A percentile compares a stretch with the other conserved stretches of the same genome.
Conservation (phyloP, 441 rosid genomes). For the Eruca vesicaria region DNA sequence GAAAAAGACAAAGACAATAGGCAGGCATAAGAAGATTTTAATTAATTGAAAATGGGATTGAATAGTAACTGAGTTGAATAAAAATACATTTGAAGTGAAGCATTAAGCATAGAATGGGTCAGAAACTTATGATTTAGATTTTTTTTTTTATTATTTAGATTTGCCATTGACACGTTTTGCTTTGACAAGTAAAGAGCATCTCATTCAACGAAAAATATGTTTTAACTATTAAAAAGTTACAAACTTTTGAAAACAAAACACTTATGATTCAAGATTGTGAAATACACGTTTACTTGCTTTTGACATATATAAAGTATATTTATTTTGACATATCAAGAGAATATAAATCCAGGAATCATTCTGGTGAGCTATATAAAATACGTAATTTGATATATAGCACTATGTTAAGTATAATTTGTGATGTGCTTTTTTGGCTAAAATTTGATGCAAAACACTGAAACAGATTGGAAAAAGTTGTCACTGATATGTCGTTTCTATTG, state of each 20-base stretch:
- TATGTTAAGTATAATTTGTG: not conserved
- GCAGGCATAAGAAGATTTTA: not conserved
- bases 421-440: too few species aligned
- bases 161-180: constrained; percentile 4
- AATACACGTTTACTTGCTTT: not conserved
- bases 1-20: not conserved
- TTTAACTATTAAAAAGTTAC: not conserved
- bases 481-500: not conserved
- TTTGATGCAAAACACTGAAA: too few species aligned
- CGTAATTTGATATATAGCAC: not conserved
- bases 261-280: not conserved
- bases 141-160: not conserved
- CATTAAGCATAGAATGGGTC: not conserved
- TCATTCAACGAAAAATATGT: not conserved
- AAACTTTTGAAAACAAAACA: not conserved
- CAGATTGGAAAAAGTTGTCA: too few species aligned
- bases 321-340: not conserved
- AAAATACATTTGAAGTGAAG: not conserved
- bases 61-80: constrained; percentile 1
- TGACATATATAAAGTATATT: not conserved
- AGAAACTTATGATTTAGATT: not conserved
- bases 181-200: not conserved
- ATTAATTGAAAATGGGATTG: constrained; percentile 6
- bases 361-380: not conserved
- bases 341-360: not conserved